Evolutionary conservation across 1,139 yeast genomes (phyloP), one percentile per base, ranked within the genome.

Genomic region (Yamadazyma diospyri): DNA sequence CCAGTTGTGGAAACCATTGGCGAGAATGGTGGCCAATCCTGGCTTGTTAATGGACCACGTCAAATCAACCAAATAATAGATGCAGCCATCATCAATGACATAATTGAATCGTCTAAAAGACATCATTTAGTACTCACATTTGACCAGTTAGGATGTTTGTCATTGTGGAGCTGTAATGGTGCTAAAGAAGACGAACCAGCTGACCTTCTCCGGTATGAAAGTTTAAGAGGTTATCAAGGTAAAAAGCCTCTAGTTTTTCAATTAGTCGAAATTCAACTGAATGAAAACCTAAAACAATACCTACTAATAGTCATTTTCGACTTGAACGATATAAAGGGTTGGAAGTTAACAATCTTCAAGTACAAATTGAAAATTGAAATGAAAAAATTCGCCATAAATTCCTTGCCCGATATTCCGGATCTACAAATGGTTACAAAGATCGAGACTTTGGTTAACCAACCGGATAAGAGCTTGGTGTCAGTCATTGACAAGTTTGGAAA

Each of bases 81-180:
- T 33, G 69, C 70, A 1, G 53, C 57, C 2, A 47, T 67, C 11
- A 45, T 64, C 19, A 64, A 57, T 41, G 67, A 65, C 39, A 46
- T 64, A 7, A 48, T 47, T 10, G 50, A 48, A 2, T 36, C 37
- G 5, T 34, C 33, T 8, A 43, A 41, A 16, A 43, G 69, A 29
- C 58, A 59, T 25, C 72, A 66, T 41, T 38, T 61, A 25, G 68
- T 59, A 0, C 69, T 78, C 1, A 62, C 83, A 1, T 64, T 78
- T 36, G 79, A 75, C 24, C 64, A 68, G 16, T 80, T 81, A 6
- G 70, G 76, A 8, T 60, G 56, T 37, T 40, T 87, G 7, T 68
- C 77, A 13, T 60, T 83, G 5, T 87, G 92, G 89, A 78, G 81
- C 40, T 78, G 92, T 38, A 48, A 61, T 38, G 61, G 62, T 2